Evolutionary conservation across 805 yeast genomes (phyloP).

Genomic region (Nakazawaea ishiwadae): DNA sequence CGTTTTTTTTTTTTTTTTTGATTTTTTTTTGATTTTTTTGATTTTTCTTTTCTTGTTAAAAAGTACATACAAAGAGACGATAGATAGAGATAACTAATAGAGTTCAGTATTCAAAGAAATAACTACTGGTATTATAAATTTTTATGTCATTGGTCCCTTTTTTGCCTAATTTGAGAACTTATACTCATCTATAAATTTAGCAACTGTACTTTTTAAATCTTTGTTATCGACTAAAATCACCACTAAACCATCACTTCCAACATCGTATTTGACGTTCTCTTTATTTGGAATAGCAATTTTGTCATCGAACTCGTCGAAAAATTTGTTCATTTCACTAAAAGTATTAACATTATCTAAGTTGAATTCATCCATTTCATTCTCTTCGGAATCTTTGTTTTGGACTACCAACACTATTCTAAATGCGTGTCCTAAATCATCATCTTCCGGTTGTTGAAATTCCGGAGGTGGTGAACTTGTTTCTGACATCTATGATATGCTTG

Average conservation of each 20-base stretch:
- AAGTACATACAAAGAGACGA: no score
- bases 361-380: conserved; percentile 46
- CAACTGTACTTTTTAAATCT: conserved; percentile 32
- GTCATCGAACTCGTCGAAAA: conserved; percentile 50
- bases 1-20: background rate
- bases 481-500: conserved; percentile 3
- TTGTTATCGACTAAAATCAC: conserved; percentile 45
- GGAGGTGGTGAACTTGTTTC: conserved; percentile 8
- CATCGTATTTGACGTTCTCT: conserved; percentile 51
- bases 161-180: no score
- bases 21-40: background rate
- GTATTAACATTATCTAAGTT: conserved; percentile 39
- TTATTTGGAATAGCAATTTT: conserved; percentile 50
- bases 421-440: conserved; percentile 40
- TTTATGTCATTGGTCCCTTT: no score
- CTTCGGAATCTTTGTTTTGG: conserved; percentile 28
- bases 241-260: conserved; percentile 56
- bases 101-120: no score
- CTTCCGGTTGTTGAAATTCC: conserved; percentile 18
- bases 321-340: conserved; percentile 42
- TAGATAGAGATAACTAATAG: no score
- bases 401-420: conserved; percentile 39
- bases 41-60: no score
- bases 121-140: no score
- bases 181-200: conserved; percentile 36